Evolutionary conservation across 129 eudicot species (phyloP), one percentile per base, ranked within the genome.

Genomic region (Chrysanthemum seticuspe): DNA sequence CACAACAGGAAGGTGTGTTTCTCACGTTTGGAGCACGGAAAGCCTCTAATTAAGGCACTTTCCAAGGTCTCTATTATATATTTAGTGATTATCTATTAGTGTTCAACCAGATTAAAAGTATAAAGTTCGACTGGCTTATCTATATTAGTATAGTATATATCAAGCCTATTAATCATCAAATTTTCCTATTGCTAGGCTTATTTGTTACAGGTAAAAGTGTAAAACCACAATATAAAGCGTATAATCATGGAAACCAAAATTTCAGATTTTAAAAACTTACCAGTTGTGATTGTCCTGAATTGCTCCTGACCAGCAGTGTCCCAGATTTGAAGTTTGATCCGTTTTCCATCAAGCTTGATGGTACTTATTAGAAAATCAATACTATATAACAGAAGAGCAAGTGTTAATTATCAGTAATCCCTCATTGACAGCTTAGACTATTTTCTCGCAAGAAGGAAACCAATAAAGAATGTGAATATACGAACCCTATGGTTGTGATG

Each of bases 241-340:
- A 34, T 25, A 48, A 21, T 21, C 79, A 65, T 65, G 66, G 10
- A 54, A 57, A 23, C 10, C 50, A 54, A 57, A 5, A 36, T n/a
- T 9, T 74, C 51, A 18, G 13, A 48, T 40, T 21, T 58, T 64
- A 74, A 40, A 58, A 13, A 55, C 77, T 68, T 77, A 89, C 99
- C 99, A 1, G 99, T 94, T 27, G 98, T 93, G 77, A 93, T 93
- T 71, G 98, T 93, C 78, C 98, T 77, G 81, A 93, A 93, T 34
- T 97, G 93, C 66, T 94, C 99, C 74, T 94, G 99, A 11, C 99
- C 99, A 78, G 99, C 99, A 63, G 99, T 94, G 79, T 94, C 99
- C 99, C 99, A 94, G 65, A 94, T 94, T 81, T 94, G 99, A 74
- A 94, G 77, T 78, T 94, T 94, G 73, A 94, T 94, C 52, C 99